phyloP scores from a whole-genome alignment of 257 asterid species.

The Phtheirospermum japonicum region DNA sequence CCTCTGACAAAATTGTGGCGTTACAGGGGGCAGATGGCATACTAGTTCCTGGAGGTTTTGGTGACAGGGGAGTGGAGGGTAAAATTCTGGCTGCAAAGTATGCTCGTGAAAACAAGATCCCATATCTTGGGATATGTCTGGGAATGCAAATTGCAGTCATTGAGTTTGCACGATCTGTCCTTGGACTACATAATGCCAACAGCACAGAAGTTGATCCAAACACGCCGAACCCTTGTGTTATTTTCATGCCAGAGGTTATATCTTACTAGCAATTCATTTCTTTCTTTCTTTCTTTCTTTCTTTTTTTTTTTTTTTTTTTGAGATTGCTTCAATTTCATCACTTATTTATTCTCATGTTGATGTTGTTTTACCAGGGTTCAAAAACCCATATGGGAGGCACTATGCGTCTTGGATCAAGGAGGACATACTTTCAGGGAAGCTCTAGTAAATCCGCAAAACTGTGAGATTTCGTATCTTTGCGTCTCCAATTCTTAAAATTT shows the following conservation, averaged over 20 bases:
- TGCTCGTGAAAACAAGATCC: constrained; percentile 71
- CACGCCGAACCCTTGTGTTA: constrained; percentile 58
- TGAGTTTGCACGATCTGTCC: constrained; percentile 66
- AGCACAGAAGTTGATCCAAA: constrained; percentile 68
- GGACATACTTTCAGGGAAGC: constrained; percentile 53
- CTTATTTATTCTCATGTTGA: constrained; percentile 20
- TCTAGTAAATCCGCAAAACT: constrained; percentile 49
- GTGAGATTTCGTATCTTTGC: constrained; percentile 43
- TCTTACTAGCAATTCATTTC: constrained; percentile 3
- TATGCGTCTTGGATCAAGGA: constrained; percentile 85
- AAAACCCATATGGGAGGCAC: constrained; percentile 87
- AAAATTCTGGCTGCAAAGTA: constrained; percentile 75
- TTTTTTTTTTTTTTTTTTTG: constrained; percentile 15
- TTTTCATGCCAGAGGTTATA: constrained; percentile 76
- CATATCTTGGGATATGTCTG: constrained; percentile 74
- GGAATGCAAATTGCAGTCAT: constrained; percentile 82
- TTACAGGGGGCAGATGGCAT: constrained; percentile 69
- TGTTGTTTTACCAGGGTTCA: constrained; percentile 51
- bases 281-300: constrained; percentile 19
- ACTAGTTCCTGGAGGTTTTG: constrained; percentile 85
- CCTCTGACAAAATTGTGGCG: constrained; percentile 27
- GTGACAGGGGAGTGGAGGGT: constrained; percentile 86
- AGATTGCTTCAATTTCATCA: constrained; percentile 13
- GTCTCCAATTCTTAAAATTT: constrained; percentile 3
- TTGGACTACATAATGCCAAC: constrained; percentile 62